Percentiles rank a stretch among this genome's conserved stretches.
phyloP scores from a whole-genome alignment of 805 yeast species.

The Blastobotrys chiropterorum region DNA sequence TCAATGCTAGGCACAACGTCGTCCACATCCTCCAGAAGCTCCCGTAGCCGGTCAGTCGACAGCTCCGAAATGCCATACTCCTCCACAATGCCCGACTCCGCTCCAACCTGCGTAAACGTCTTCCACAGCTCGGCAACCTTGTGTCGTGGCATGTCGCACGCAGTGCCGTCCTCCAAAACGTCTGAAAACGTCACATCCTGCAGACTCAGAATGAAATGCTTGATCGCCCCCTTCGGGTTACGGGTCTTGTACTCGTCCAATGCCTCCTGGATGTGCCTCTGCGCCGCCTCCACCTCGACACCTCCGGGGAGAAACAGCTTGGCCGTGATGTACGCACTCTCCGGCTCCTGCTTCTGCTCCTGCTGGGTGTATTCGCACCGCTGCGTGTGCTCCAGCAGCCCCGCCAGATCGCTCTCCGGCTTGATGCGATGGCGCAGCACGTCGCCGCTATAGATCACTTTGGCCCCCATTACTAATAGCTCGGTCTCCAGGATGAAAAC shows the following conservation, averaged over 20 bases:
- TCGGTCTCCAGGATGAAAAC: too few relatives aligned
- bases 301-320: constrained; percentile 18
- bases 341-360: not conserved
- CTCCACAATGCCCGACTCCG: constrained; percentile 8
- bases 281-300: constrained; percentile 6
- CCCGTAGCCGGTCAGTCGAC: constrained; percentile 20
- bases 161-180: constrained; percentile 18
- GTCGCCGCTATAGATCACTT: not conserved
- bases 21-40: constrained; percentile 15
- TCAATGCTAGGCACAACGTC: constrained; percentile 19
- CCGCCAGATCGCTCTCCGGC: not conserved
- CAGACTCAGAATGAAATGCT: constrained; percentile 21
- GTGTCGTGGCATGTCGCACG: constrained; percentile 8
- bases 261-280: constrained; percentile 6
- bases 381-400: not conserved
- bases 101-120: constrained; percentile 12
- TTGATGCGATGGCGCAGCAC: not conserved
- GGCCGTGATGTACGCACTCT: constrained; percentile 9
- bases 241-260: constrained; percentile 7
- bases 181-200: constrained; percentile 28
- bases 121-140: constrained; percentile 21
- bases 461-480: not conserved
- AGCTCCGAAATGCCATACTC: constrained; percentile 28
- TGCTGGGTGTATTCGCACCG: not conserved
- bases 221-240: not conserved